Base-by-base conservation (phyloP, 305 asterid genomes). In the Lippia alba region DNA sequence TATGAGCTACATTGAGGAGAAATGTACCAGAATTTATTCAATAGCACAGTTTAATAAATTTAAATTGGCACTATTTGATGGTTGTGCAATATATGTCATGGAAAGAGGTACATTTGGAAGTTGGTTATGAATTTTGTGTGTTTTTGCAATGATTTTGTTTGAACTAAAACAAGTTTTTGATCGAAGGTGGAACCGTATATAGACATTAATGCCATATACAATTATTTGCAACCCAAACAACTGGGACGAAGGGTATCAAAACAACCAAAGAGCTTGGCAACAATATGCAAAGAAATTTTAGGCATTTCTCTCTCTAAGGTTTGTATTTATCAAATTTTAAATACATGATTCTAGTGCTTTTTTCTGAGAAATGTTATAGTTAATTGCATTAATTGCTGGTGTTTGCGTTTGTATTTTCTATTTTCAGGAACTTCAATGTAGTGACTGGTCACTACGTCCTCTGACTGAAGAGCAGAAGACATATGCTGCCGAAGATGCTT, bases 381-480 rank as follows among this genome's bases (percentile, higher is more conserved):
- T 66, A 18, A 12, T 4, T 36, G 41, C 4, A 36, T 36, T 36
- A 36, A 36, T 36, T 36, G 41, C 41, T 24, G 30, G 30, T 7
- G 6, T 36, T 36, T 36, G 9, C 9, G 41, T 36, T 36, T 36
- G 41, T 8, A 4, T 36, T 36, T 8, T 36, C 59, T 12, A 45
- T 48, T 6, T 75, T 61, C 79, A 94, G 99, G 99, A 94, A 79
- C 88, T 86, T 75, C 97, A 94, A 79, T 94, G 99, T 79, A 91
- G 99, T 76, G 97, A 94, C 76, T 94, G 99, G 99, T 94, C 97
- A 8, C 85, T 76, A 32, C 97, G 96, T 20, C 97, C 99, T 70
- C 84, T 91, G 30, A 82, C 96, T 45, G 90, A 87, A 75, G 91
- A 91, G 78, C 97, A 94, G 81, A 89, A 86, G 87, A 70, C 6